Conservation (phyloP, 2,329 filamentous ascomycete genomes). For the Aschersonia sp. region DNA sequence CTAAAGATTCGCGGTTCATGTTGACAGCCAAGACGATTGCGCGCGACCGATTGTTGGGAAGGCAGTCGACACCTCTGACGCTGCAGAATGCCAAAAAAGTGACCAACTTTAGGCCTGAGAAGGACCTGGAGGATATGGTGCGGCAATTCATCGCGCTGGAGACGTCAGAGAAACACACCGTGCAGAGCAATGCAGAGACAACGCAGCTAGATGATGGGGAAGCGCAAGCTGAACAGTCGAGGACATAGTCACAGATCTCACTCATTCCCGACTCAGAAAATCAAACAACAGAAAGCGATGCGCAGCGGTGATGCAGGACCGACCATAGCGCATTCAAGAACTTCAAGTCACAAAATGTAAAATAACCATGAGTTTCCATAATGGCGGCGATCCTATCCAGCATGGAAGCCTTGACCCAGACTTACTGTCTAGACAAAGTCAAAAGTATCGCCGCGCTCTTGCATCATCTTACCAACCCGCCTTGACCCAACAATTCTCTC, state of each 20-base stretch:
- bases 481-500: conserved; percentile 77
- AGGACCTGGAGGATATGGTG: conserved; percentile 54
- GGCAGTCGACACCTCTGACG: conserved; percentile 56
- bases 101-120: conserved; percentile 59
- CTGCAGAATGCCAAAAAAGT: conserved; percentile 71
- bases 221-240: conserved; percentile 13
- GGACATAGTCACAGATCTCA: conserved; percentile 16
- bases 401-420: too few species aligned
- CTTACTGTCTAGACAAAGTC: conserved; percentile 58
- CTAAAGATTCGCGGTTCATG: conserved; percentile 85
- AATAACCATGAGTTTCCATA: too few species aligned
- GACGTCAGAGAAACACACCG: conserved; percentile 4
- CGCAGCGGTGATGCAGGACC: not conserved
- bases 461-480: conserved; percentile 71
- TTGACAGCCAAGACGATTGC: conserved; percentile 81
- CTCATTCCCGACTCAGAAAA: conserved; percentile 13
- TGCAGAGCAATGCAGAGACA: conserved; percentile 8
- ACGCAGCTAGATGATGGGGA: conserved; percentile 12
- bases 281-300: conserved; percentile 2
- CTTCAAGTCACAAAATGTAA: too few species aligned
- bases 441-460: conserved; percentile 78
- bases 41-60: conserved; percentile 39
- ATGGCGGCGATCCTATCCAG: too few species aligned
- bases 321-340: too few species aligned
- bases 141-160: conserved; percentile 19